These are phyloP conservation scores for Amoeboaphelidium protococcarum DNA, from an alignment of 371 early-diverging fungal genomes.

Conservation along the genomic window DNA sequence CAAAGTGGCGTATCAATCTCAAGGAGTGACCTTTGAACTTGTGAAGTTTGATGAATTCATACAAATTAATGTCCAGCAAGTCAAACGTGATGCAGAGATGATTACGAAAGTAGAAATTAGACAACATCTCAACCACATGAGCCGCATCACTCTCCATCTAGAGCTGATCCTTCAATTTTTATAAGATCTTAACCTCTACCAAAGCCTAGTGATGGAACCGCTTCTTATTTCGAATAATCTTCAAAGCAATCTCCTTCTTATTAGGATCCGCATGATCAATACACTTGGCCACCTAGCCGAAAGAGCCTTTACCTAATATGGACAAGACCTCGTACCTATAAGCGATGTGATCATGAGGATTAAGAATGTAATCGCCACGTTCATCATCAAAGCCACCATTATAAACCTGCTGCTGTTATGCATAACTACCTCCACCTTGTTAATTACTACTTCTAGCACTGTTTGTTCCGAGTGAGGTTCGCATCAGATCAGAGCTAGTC, in stretches of 20 bases:
- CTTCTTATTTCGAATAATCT: slow-evolving; percentile 81
- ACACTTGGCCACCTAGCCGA: slow-evolving; percentile 88
- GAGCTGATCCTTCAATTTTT: slow-evolving; percentile 18
- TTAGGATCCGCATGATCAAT: slow-evolving; percentile 63
- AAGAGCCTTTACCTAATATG: slow-evolving; percentile 81
- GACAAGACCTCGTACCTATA: slow-evolving; percentile 75
- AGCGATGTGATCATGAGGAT: slow-evolving; percentile 55
- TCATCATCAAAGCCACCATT: slow-evolving; percentile 84
- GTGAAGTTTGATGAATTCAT: slow-evolving; percentile 84
- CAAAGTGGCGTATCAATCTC: slow-evolving; percentile 46
- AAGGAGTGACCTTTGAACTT: slow-evolving; percentile 70
- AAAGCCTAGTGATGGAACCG: slow-evolving; percentile 82
- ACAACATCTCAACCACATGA: slow-evolving; percentile 58
- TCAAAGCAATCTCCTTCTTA: slow-evolving; percentile 65
- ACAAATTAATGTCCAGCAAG: slow-evolving; percentile 78
- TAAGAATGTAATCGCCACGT: slow-evolving; percentile 67
- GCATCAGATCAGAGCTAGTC: too few relatives aligned
- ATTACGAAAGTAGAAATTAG: slow-evolving; percentile 67
- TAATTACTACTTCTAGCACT: too few relatives aligned
- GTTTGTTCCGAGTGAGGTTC: too few relatives aligned
- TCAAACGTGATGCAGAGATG: slow-evolving; percentile 91
- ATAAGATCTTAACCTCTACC: slow-evolving; percentile 76
- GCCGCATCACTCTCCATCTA: slow-evolving; percentile 55
- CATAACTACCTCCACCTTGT: too few relatives aligned
- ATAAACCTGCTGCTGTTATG: too few relatives aligned